A percentile compares a stretch with the other conserved stretches of the same genome.
These are phyloP conservation scores for Corrigiola litoralis DNA, from an alignment of 179 eudicot species.

Conservation along the genomic window DNA sequence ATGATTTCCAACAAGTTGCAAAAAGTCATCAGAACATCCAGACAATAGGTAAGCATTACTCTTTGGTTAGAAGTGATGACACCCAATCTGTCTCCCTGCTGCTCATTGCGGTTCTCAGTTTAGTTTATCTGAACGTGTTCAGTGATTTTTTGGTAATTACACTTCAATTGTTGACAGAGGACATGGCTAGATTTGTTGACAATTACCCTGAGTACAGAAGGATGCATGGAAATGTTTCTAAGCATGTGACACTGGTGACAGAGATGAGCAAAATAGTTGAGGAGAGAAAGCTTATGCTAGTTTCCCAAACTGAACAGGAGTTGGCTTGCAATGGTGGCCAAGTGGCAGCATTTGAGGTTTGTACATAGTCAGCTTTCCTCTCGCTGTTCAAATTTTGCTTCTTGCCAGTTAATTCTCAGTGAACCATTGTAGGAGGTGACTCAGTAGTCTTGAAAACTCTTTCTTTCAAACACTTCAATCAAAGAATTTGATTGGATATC, in stretches of 20 bases:
- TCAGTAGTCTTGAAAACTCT: too few relatives aligned
- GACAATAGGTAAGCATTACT: conserved; percentile 60
- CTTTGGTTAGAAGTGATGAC: background rate
- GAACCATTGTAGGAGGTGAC: background rate
- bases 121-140: background rate
- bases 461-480: too few relatives aligned
- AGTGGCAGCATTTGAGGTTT: conserved; percentile 92
- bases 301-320: conserved; percentile 92
- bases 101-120: conserved; percentile 2
- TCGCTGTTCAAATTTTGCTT: background rate
- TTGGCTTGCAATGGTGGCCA: conserved; percentile 95
- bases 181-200: conserved; percentile 96
- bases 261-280: conserved; percentile 97
- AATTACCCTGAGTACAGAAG: conserved; percentile 86
- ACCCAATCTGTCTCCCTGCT: background rate
- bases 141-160: background rate
- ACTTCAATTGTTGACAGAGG: conserved; percentile 49
- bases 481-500: background rate
- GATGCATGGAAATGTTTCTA: conserved; percentile 93
- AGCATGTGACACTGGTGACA: conserved; percentile 84
- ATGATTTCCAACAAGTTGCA: conserved; percentile 87
- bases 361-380: conserved; percentile 8
- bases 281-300: conserved; percentile 86
- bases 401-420: background rate
- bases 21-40: conserved; percentile 89